These are phyloP conservation scores for Thamnidium elegans DNA, from an alignment of 192 early-diverging fungal genomes.

Conservation along the genomic window DNA sequence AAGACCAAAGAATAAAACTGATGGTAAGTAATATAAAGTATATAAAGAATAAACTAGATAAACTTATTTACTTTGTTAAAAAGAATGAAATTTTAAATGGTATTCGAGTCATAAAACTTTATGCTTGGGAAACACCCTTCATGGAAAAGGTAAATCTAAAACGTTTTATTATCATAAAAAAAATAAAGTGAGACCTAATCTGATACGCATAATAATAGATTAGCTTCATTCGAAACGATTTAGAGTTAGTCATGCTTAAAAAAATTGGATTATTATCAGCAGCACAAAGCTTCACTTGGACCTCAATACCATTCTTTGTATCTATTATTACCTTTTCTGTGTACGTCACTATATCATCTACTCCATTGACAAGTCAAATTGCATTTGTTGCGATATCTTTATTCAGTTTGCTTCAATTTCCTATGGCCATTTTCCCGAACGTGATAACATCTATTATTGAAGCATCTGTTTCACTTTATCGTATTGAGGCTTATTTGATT, in stretches of 20 bases:
- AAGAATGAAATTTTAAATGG: constrained; percentile 83
- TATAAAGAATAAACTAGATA: constrained; percentile 16
- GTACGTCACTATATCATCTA: constrained; percentile 54
- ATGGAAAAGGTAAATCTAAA: constrained; percentile 63
- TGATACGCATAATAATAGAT: constrained; percentile 28
- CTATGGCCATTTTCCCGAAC: constrained; percentile 78
- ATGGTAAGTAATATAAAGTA: constrained; percentile 13
- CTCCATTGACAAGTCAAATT: constrained; percentile 59
- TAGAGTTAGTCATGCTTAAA: constrained; percentile 73
- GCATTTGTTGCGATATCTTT: constrained; percentile 88
- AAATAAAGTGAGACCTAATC: neutral
- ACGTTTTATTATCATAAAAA: neutral
- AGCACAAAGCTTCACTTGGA: constrained; percentile 69
- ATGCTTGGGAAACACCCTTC: constrained; percentile 89
- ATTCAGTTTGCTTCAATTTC: constrained; percentile 91
- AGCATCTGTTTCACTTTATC: constrained; percentile 77
- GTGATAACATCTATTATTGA: constrained; percentile 77
- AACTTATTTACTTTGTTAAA: neutral
- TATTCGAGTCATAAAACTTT: constrained; percentile 94
- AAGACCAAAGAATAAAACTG: constrained; percentile 64
- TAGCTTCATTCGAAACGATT: constrained; percentile 61
- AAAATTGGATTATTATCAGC: constrained; percentile 70
- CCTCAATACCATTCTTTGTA: constrained; percentile 86
- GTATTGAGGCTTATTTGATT: constrained; percentile 75
- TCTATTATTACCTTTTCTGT: constrained; percentile 78